phyloP scores from a whole-genome alignment of 1,284 basidiomycete species.

The Moesziomyces sp. region DNA sequence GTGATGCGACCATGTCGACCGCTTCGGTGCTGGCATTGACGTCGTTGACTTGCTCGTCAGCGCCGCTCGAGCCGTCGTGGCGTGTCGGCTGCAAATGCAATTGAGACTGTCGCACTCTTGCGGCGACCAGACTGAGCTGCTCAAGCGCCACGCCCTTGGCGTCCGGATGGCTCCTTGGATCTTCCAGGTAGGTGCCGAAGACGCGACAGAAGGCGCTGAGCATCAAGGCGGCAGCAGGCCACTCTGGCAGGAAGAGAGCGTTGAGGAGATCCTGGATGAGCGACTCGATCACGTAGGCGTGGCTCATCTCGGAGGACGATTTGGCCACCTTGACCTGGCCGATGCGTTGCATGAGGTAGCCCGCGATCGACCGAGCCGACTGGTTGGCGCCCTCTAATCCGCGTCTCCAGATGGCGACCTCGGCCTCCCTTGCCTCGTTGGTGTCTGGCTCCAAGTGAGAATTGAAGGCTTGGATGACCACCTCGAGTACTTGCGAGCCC shows the following conservation, averaged over 20 bases:
- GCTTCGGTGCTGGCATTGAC: not conserved
- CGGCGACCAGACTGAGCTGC: constrained; percentile 89
- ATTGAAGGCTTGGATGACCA: constrained; percentile 40
- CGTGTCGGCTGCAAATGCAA: constrained; percentile 17
- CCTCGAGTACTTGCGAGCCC: constrained; percentile 18
- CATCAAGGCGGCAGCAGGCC: constrained; percentile 89
- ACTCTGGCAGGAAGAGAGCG: constrained; percentile 92
- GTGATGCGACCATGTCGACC: not conserved
- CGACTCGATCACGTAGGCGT: constrained; percentile 87
- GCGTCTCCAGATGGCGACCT: constrained; percentile 39
- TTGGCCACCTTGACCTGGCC: constrained; percentile 57
- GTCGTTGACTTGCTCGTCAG: not conserved
- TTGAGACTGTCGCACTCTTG: constrained; percentile 74
- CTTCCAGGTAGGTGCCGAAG: constrained; percentile 71
- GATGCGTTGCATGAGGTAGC: constrained; percentile 78
- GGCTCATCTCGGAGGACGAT: constrained; percentile 68
- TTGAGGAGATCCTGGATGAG: constrained; percentile 87
- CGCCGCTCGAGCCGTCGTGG: not conserved
- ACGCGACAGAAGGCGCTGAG: constrained; percentile 56
- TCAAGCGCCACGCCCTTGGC: constrained; percentile 86
- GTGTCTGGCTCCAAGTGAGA: constrained; percentile 15
- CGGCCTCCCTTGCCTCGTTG: constrained; percentile 24
- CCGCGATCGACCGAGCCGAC: constrained; percentile 77
- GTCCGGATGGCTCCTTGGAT: constrained; percentile 74
- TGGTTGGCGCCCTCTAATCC: constrained; percentile 52